phyloP scores from a whole-genome alignment of 2,329 filamentous ascomycete species.

The Aureobasidium sp. region DNA sequence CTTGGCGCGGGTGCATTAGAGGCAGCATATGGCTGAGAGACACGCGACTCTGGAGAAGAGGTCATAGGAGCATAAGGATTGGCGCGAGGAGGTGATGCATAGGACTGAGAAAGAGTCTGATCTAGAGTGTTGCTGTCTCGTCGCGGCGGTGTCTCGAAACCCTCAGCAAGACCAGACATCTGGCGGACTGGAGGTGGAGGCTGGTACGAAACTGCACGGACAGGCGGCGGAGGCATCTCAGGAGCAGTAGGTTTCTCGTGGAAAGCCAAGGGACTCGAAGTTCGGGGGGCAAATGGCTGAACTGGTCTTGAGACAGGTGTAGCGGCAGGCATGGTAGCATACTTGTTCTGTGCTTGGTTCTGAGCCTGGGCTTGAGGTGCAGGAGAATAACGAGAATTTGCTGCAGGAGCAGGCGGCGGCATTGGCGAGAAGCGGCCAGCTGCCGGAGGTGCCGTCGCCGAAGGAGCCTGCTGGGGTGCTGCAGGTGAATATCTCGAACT shows the following conservation, averaged over 20 bases:
- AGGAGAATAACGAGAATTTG: slow-evolving; percentile 49
- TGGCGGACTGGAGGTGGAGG: background rate
- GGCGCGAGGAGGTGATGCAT: slow-evolving; percentile 5
- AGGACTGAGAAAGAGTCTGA: background rate
- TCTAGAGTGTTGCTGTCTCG: slow-evolving; percentile 2
- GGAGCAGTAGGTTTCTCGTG: slow-evolving; percentile 26
- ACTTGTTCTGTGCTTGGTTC: slow-evolving; percentile 28
- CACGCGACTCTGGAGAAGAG: slow-evolving; percentile 7
- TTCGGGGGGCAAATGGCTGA: slow-evolving; percentile 52
- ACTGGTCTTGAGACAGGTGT: slow-evolving; percentile 25
- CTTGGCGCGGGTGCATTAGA: background rate
- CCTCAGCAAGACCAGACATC: background rate
- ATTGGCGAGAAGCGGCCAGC: slow-evolving; percentile 28
- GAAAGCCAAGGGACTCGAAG: slow-evolving; percentile 55
- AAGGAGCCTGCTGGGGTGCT: slow-evolving; percentile 25
- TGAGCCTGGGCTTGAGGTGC: slow-evolving; percentile 34
- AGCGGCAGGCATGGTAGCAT: slow-evolving; percentile 29
- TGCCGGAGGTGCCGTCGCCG: slow-evolving; percentile 18
- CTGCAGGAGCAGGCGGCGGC: slow-evolving; percentile 33
- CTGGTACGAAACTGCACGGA: slow-evolving; percentile 11
- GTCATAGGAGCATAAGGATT: slow-evolving; percentile 1
- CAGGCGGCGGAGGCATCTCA: slow-evolving; percentile 11
- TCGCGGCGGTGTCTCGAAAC: background rate
- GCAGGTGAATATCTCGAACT: slow-evolving; percentile 24
- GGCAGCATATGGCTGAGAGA: background rate